Conservation (phyloP, 805 yeast genomes). For the Myxozyma sirexii region DNA sequence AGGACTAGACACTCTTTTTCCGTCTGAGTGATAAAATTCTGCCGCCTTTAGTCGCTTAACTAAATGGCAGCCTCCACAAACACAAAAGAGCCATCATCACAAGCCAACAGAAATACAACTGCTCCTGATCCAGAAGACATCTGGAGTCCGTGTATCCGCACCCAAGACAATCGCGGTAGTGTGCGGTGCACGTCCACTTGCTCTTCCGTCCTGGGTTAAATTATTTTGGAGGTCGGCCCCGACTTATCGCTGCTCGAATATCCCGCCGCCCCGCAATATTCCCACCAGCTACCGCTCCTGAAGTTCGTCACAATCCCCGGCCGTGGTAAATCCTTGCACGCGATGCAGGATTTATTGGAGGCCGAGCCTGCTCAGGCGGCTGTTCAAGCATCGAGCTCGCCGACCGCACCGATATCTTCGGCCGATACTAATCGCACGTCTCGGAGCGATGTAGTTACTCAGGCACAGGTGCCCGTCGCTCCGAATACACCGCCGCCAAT, state of each 20-base stretch:
- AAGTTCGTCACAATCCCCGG: background rate
- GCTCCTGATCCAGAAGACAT: too few relatives aligned
- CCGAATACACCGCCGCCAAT: conserved; percentile 23
- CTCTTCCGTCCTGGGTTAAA: background rate
- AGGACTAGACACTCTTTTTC: too few relatives aligned
- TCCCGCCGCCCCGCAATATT: background rate
- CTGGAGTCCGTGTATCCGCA: background rate
- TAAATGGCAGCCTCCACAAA: too few relatives aligned
- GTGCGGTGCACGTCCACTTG: conserved; percentile 10
- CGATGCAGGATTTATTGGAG: conserved; percentile 3
- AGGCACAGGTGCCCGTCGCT: background rate
- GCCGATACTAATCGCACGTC: background rate
- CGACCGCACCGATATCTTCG: background rate
- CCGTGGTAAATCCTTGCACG: background rate
- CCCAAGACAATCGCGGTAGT: background rate
- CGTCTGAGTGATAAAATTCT: too few relatives aligned
- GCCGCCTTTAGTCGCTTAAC: too few relatives aligned
- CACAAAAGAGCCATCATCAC: too few relatives aligned
- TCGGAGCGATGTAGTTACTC: background rate
- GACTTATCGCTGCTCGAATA: background rate
- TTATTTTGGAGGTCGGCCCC: conserved; percentile 2
- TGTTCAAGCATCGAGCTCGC: background rate
- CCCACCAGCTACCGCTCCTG: background rate
- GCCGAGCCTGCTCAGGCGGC: background rate
- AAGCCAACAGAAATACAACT: too few relatives aligned